Base-by-base conservation (phyloP, 148 eudicot genomes). In the Cornus suecica region DNA sequence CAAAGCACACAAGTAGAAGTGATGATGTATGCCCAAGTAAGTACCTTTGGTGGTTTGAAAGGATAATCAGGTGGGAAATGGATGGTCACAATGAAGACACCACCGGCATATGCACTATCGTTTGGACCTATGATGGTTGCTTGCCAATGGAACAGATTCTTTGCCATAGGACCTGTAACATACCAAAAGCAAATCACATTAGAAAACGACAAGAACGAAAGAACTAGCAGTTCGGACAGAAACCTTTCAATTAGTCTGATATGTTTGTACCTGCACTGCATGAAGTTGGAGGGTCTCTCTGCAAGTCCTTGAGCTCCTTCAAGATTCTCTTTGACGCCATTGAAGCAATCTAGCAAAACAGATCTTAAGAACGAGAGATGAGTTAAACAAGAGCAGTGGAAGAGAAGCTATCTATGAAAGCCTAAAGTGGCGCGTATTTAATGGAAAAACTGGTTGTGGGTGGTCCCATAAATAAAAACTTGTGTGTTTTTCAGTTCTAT, bases 11-110 rank as follows among this genome's bases (percentile, higher is more conserved):
- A 32, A 32, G 37, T 32, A 32, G 37, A 32, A 32, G 5, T 32
- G 7, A 32, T 32, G 5, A 32, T 32, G 5, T 32, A 4, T 3
- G 37, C 37, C 7, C 37, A 32, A 32, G 37, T 32, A 32, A 32
- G 37, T 81, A 90, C 94, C 90, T 90, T 90, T 6, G 94, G 94
- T 68, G 94, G 94, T 78, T 90, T 90, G 84, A 90, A 90, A 23
- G 94, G 94, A 76, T 90, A 90, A 77, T 89, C 93, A 66, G 87
- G 84, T 3, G 93, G 93, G 65, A 89, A 89, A 84, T 89, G 89
- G 70, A 90, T 86, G 68, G 89, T 86, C 16, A 88, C 82, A 4
- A 90, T 82, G 81, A 88, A 90, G 23, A 88, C 82, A 11, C 93
- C 93, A 10, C 88, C 88, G 15, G 90, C 79, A 72, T 88, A 90